Percentiles rank a stretch among this genome's conserved stretches.
Conservation (phyloP, 2,329 filamentous ascomycete genomes). For the Acrodontium crateriforme region DNA sequence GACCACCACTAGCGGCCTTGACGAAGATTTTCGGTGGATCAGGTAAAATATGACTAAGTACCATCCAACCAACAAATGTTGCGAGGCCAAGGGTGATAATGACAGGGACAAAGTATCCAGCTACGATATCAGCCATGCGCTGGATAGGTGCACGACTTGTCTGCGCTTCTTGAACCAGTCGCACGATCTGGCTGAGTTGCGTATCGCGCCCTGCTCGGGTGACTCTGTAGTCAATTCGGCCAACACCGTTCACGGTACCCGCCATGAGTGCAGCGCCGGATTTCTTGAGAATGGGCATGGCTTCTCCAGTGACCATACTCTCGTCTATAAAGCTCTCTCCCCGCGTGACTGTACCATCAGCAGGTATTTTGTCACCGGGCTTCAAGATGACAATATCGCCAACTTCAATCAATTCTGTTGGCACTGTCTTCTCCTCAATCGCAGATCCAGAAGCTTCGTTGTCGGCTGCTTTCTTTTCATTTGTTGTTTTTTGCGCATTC, state of each 20-base stretch:
- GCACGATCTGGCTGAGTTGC: constrained; percentile 94
- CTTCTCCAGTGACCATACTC: constrained; percentile 96
- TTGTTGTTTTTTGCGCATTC: constrained; percentile 38
- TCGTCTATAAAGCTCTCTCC: constrained; percentile 93
- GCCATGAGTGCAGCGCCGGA: constrained; percentile 71
- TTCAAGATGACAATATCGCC: constrained; percentile 86
- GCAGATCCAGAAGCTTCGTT: constrained; percentile 40
- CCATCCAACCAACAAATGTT: constrained; percentile 89
- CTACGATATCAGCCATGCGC: constrained; percentile 75
- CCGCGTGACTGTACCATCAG: constrained; percentile 72
- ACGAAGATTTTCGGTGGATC: constrained; percentile 84
- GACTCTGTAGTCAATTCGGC: constrained; percentile 81
- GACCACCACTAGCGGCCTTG: constrained; percentile 67
- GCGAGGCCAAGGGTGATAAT: constrained; percentile 72
- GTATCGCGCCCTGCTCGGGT: constrained; percentile 88
- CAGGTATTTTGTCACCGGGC: constrained; percentile 92
- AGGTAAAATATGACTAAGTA: constrained; percentile 71
- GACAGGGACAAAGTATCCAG: constrained; percentile 83
- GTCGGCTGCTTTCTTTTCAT: constrained; percentile 24
- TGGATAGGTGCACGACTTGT: constrained; percentile 91
- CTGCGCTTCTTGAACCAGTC: constrained; percentile 94
- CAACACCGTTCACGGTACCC: constrained; percentile 89
- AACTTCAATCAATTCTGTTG: constrained; percentile 86
- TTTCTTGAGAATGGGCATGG: constrained; percentile 85
- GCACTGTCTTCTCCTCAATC: constrained; percentile 72